Base-by-base conservation (phyloP, 495 filamentous ascomycete genomes). In the Astrocystis sublimbata region DNA sequence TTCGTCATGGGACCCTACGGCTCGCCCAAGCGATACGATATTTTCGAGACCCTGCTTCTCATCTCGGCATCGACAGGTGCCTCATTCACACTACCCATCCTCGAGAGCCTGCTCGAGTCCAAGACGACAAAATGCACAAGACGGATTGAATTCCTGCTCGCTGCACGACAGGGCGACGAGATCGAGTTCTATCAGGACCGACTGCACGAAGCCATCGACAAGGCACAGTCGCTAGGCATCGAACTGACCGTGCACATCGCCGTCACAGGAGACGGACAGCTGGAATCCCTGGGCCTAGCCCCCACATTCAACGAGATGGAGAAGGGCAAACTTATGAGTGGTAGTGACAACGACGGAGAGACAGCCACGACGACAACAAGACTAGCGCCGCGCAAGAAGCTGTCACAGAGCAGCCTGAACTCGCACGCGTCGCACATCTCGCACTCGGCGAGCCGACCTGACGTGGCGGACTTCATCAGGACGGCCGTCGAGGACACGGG, bases 61-160 rank as follows among this genome's bases (percentile, higher is more conserved):
- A 81, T 88, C 30, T 81, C 84, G 1, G 81, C 85, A 23, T 83
- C 83, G 3, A 82, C 83, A 0, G 85, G 83, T 15, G 81, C 83
- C 13, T 83, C 81, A 5, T 86, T 83, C 60, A 81, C 80, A 1
- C 68, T 83, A 1, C 83, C 85, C 0, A 79, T 86, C 9, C 72
- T 86, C 5, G 83, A 87, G 42, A 81, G 77, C 54, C 70, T 86
- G 0, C 71, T 86, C 5, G 69, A 78, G 46, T 69, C 74, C 12
- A 71, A 67, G 21, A 58, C 60, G 19, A 75, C 76, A 2, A 76
- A 75, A 33, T 90, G 85, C 54, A 89, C 86, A 12, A 85, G 86
- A 59, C 79, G 83, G 33, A 72, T 93, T 12, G 82, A 86, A 12
- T 90, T 93, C 58, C 75, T 93, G 2, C 87, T 92, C 78, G 83